Base-by-base conservation (phyloP, 768 basidiomycete genomes). In the Royoungia palumana region DNA sequence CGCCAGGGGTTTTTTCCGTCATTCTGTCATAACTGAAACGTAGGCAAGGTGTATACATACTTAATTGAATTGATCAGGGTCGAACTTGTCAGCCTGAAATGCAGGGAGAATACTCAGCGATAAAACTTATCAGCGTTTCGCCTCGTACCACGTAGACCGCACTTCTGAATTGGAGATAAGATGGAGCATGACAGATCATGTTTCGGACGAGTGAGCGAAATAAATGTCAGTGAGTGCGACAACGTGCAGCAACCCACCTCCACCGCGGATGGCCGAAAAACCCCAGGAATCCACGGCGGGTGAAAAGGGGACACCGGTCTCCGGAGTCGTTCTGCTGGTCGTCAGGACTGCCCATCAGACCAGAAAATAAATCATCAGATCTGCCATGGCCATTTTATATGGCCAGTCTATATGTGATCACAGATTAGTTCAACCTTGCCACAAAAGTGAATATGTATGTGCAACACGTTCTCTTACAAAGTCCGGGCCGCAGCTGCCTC, bases 241-340 rank as follows among this genome's bases (percentile, higher is more conserved):
- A 30, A 25, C 34, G 44, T 27, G 39, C 50, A 51, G 19, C 25
- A 46, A 17, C 32, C 50, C 20, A 17, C 45, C 36, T 34, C 37
- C 37, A 48, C 63, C 63, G 54, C 62, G 63, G 62, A 63, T 35
- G 47, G 46, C 58, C 57, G 57, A 53, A 50, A 44, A 27, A 41
- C 58, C 51, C 56, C 55, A 51, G 56, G 61, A 51, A 41, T 41
- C 25, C 40, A 39, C 41, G 28, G 32, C 17, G 27, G 45, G 35
- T 40, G 51, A 50, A 48, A 43, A 61, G 52, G 49, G 35, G 32
- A 42, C 38, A 22, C 27, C 41, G 32, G 41, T 35, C 44, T 19
- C 43, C 17, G 17, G 24, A 16, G 37, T 19, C 28, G 34, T 41
- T 40, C 28, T 49, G 25, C 45, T 41, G 30, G 55, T 58, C 46